Conservation (phyloP, 2,329 filamentous ascomycete species). For the Leptographium wingfieldii region DNA sequence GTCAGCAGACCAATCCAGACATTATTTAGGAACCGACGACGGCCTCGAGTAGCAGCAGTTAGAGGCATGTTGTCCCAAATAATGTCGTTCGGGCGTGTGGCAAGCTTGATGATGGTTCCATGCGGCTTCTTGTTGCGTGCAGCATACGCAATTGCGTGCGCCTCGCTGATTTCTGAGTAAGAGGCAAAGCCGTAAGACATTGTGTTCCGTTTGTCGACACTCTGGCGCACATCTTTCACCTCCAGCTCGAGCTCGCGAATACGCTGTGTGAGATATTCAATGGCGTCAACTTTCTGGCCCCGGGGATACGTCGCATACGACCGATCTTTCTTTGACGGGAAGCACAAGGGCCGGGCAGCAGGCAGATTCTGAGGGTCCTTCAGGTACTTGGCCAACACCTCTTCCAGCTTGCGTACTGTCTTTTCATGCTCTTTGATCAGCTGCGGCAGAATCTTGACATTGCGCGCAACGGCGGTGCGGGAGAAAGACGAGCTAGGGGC, state of each 20-base stretch:
- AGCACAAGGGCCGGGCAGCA: slow-evolving; percentile 61
- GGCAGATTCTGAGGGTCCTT: slow-evolving; percentile 77
- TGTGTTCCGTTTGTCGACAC: slow-evolving; percentile 76
- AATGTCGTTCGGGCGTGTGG: slow-evolving; percentile 78
- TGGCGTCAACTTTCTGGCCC: slow-evolving; percentile 76
- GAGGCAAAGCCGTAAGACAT: slow-evolving; percentile 92
- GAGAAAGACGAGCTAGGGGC: slow-evolving; percentile 69
- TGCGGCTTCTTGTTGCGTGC: slow-evolving; percentile 69
- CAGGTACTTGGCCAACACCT: slow-evolving; percentile 76
- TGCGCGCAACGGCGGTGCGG: slow-evolving; percentile 72
- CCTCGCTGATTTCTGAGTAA: slow-evolving; percentile 76
- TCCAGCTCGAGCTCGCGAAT: slow-evolving; percentile 73
- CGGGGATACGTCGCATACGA: slow-evolving; percentile 50
- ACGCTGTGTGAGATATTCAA: slow-evolving; percentile 78
- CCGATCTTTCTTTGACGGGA: slow-evolving; percentile 67
- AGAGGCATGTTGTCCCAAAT: slow-evolving; percentile 92
- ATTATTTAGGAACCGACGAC: slow-evolving; percentile 66
- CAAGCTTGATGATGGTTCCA: slow-evolving; percentile 63
- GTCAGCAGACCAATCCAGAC: slow-evolving; percentile 76
- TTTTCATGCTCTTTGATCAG: slow-evolving; percentile 76
- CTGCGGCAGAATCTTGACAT: slow-evolving; percentile 79
- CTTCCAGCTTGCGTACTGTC: slow-evolving; percentile 70
- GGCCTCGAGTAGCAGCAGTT: slow-evolving; percentile 52
- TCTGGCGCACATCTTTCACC: slow-evolving; percentile 70
- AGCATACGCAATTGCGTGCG: slow-evolving; percentile 75